A percentile compares a stretch with the other conserved stretches of the same genome.
Conservation (phyloP, 148 eudicot species). For the Diospyros kaki region DNA sequence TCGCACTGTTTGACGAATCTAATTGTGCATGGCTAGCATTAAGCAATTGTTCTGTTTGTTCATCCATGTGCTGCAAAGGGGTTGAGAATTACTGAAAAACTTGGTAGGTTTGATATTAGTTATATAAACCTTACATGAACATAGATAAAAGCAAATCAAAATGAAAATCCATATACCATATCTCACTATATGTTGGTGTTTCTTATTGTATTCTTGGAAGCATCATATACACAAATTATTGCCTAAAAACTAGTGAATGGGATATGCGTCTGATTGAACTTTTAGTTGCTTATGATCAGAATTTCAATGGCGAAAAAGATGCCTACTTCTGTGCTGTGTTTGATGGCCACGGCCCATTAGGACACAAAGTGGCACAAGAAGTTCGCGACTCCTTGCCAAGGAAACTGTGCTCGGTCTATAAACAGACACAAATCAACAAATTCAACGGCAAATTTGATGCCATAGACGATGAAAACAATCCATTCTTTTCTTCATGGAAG, state of each 20-base stretch:
- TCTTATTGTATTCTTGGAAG: background rate
- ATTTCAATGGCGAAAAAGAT: constrained; percentile 58
- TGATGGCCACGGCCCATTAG: constrained; percentile 85
- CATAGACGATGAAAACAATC: constrained; percentile 3
- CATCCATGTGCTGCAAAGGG: too few species aligned
- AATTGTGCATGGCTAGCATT: too few species aligned
- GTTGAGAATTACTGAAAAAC: too few species aligned
- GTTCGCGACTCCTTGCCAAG: constrained; percentile 52
- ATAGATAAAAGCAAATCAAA: too few species aligned
- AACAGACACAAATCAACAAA: constrained; percentile 16
- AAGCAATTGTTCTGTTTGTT: too few species aligned
- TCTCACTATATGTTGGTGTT: background rate
- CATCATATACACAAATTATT: background rate
- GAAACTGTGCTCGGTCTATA: constrained; percentile 39
- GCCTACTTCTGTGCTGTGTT: constrained; percentile 67
- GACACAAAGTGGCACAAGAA: constrained; percentile 69
- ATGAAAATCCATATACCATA: too few species aligned
- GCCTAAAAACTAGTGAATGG: background rate
- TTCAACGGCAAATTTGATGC: constrained; percentile 9
- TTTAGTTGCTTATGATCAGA: constrained; percentile 30
- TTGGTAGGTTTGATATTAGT: too few species aligned
- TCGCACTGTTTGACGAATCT: too few species aligned
- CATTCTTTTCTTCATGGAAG: constrained; percentile 43
- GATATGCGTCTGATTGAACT: background rate
- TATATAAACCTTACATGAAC: too few species aligned